Evolutionary conservation across 441 rosid species (phyloP), one percentile per base, ranked within the genome.

Genomic region (Lepidium campestre): DNA sequence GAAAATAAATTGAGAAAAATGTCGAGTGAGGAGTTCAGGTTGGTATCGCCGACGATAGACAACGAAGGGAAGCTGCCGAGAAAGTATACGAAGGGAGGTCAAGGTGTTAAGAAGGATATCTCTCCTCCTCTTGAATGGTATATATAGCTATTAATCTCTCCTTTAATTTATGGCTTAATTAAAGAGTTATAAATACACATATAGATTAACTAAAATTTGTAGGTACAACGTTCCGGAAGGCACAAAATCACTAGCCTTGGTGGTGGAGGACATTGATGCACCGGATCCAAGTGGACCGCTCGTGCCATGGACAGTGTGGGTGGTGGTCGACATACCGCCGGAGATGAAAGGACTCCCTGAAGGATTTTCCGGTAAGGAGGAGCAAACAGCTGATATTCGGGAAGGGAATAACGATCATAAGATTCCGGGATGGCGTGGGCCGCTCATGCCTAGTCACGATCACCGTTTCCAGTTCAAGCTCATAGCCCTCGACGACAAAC

Each of bases 231-330:
- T 85, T 4, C 93, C 97, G 0, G 78, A 85, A 55, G 91, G 83
- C 32, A 83, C 97, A 25, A 55, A 75, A 62, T 73, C 81, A 10
- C 72, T 88, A 57, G 96, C 93, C 0, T 72, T 88, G 54, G 87
- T 88, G 75, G 90, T 91, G 79, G 86, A 86, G 64, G 96, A 85
- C 79, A 78, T 86, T 0, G 96, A 84, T 61, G 91, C 87, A 1
- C 86, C 97, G 0, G 91, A 90, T 74, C 96, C 93, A 0, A 70
- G 70, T 27, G 83, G 79, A 9, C 96, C 96, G 2, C 71, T 82
- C 15, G 88, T 86, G 67, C 96, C 91, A 0, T 91, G 95, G 95
- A 85, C 90, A 2, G 44, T 72, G 7, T 90, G 97, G 97, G 91
- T 88, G 11, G 91, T 84, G 13, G 78, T 72, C 3, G 85, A 88